Conservation (phyloP, 2,329 filamentous ascomycete species). For the Sarocladium strictum region DNA sequence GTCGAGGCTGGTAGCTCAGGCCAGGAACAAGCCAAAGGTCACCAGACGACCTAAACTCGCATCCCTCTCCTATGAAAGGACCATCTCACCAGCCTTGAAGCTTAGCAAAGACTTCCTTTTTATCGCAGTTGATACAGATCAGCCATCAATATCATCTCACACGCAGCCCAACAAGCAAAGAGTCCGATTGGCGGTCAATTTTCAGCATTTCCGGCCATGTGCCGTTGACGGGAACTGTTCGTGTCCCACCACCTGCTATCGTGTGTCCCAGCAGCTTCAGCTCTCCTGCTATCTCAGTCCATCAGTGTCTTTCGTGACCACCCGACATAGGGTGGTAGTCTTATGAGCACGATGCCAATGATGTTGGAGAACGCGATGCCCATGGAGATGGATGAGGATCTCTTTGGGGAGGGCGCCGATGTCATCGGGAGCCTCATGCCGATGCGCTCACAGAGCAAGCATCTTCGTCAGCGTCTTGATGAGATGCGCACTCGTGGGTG, state of each 20-base stretch:
- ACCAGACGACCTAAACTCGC: not conserved
- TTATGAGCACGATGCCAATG: constrained; percentile 30
- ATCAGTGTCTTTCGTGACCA: not conserved
- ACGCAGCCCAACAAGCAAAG: not conserved
- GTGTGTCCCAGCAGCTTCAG: not conserved
- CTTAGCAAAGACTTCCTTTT: not conserved
- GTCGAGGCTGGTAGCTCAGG: not conserved
- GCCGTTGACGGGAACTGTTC: not conserved
- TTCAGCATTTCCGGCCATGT: not conserved
- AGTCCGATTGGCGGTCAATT: not conserved
- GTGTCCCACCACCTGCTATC: not conserved
- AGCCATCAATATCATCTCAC: not conserved
- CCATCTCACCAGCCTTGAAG: not conserved
- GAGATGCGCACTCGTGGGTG: constrained; percentile 71
- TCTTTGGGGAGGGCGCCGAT: constrained; percentile 66
- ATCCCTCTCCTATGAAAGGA: not conserved
- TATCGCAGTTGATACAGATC: not conserved
- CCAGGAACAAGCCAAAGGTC: not conserved
- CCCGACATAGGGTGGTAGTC: not conserved
- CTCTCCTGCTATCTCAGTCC: not conserved
- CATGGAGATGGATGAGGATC: constrained; percentile 53
- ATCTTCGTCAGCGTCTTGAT: constrained; percentile 67
- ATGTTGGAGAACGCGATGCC: constrained; percentile 38
- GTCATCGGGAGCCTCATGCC: constrained; percentile 38
- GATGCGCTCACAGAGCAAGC: constrained; percentile 42